Evolutionary conservation across 495 filamentous ascomycete genomes (phyloP), one percentile per base, ranked within the genome.

Genomic region (Hyaloscypha variabilis): DNA sequence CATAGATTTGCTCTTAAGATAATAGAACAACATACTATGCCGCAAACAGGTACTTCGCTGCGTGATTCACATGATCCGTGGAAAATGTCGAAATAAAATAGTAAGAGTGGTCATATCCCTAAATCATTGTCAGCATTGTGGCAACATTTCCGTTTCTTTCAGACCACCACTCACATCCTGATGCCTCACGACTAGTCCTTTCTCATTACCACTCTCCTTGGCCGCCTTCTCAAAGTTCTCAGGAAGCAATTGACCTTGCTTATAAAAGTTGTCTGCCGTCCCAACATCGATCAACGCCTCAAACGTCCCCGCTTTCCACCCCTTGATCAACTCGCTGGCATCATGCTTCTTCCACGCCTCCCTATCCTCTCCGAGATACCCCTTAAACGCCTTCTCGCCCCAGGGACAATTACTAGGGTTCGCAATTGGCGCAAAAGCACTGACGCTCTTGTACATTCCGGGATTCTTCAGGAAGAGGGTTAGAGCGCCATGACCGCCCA

Each of bases 31-130:
- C 65, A 36, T 70, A 73, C 71, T 71, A 73, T 64, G 59, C 39
- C 13, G 39, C 68, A 53, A 75, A 68, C 50, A 97, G 77, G 78
- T 93, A 86, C 83, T 92, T 95, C 46, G 95, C 94, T 62, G 93
- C 92, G 76, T 95, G 92, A 60, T 90, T 87, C 58, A 99, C 83
- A 81, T 99, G 95, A 68, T 98, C 94, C 69, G 89, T 88, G 56
- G 90, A 83, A 77, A 99, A 99, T 13, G 82, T 86, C 30, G 94
- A 86, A 80, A 99, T 94, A 71, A 95, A 96, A 77, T 84, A 97
- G 75, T 99, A 99, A 60, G 92, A 96, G 76, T 98, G 95, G 77
- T 99, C 96, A 74, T 99, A 99, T 58, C 87, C 93, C 73, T 92
- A 72, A n/a, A 60, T 19, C 57, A 4, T 11, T 26, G 31, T 64